Conservation (phyloP, 139 green algal genomes). For the Tetradesmus obliquus region DNA sequence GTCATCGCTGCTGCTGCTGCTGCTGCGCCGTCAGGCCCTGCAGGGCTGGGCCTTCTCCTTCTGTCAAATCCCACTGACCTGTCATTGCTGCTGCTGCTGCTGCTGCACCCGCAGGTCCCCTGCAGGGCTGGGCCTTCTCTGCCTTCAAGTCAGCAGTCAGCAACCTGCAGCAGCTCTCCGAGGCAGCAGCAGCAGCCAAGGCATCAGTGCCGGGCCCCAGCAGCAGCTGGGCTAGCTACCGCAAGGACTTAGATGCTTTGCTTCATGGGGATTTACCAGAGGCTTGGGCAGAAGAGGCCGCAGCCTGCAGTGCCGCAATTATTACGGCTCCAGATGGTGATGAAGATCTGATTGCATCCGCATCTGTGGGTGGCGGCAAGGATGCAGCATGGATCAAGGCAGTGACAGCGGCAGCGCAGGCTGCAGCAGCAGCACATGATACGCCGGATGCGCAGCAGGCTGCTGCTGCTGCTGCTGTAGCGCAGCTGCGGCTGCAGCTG, state of each 20-base stretch:
- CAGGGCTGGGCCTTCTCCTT: too few species aligned
- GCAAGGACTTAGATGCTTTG: not conserved
- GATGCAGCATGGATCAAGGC: slow-evolving; percentile 1
- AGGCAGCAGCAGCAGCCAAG: slow-evolving; percentile 22
- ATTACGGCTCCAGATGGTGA: not conserved
- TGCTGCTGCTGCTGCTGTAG: not conserved
- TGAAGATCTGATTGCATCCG: not conserved
- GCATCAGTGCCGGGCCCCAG: not conserved
- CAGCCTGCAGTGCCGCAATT: not conserved
- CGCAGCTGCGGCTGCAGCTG: slow-evolving; percentile 37
- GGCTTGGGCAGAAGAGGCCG: not conserved
- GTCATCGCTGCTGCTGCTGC: too few species aligned
- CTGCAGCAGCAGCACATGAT: not conserved
- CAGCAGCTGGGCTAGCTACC: not conserved
- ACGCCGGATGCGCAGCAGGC: not conserved
- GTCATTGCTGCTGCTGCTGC: not conserved
- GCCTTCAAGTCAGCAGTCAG: not conserved
- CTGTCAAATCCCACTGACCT: too few species aligned
- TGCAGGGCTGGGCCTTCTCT: slow-evolving; percentile 16
- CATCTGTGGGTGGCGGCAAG: not conserved
- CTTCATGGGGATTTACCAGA: not conserved
- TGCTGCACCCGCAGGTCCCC: slow-evolving; percentile 30
- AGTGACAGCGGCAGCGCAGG: not conserved
- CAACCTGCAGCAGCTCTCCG: slow-evolving; percentile 38
- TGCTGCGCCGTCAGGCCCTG: not conserved